These are phyloP conservation scores for Neurospora sp. DNA, from an alignment of 495 filamentous ascomycete genomes.

Conservation along the genomic window DNA sequence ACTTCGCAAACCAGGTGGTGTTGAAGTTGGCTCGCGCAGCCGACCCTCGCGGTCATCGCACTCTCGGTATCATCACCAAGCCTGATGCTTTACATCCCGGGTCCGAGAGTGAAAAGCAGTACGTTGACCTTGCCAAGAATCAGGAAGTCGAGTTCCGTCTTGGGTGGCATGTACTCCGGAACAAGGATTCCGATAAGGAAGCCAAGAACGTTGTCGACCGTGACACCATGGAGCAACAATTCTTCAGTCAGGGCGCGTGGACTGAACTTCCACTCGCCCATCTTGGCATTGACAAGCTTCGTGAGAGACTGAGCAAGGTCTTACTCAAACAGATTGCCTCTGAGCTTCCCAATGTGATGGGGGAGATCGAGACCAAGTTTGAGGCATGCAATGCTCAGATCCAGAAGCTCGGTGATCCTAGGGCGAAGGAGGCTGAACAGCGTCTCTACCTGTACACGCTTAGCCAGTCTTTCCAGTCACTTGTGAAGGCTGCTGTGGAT, in stretches of 20 bases:
- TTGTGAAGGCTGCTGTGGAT: slow-evolving; percentile 42
- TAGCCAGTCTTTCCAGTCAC: slow-evolving; percentile 38
- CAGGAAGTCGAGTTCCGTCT: slow-evolving; percentile 50
- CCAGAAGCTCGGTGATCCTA: slow-evolving; percentile 36
- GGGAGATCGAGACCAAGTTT: slow-evolving; percentile 41
- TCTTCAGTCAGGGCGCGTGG: slow-evolving; percentile 39
- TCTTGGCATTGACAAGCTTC: slow-evolving; percentile 40
- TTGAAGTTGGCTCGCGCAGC: slow-evolving; percentile 63
- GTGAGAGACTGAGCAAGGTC: slow-evolving; percentile 44
- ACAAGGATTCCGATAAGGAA: slow-evolving; percentile 44
- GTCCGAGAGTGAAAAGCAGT: slow-evolving; percentile 40
- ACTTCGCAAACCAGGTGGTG: slow-evolving; percentile 53
- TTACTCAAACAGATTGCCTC: slow-evolving; percentile 45
- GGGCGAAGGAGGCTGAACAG: slow-evolving; percentile 41
- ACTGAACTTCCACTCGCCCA: slow-evolving; percentile 11
- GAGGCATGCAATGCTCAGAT: slow-evolving; percentile 25
- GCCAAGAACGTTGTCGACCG: slow-evolving; percentile 26
- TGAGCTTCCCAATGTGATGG: slow-evolving; percentile 50
- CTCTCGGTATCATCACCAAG: slow-evolving; percentile 80
- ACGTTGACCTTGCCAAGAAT: slow-evolving; percentile 48
- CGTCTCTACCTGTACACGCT: slow-evolving; percentile 41
- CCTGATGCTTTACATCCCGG: slow-evolving; percentile 52
- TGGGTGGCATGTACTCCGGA: slow-evolving; percentile 65
- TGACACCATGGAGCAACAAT: slow-evolving; percentile 29
- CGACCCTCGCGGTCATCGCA: slow-evolving; percentile 64